These are phyloP conservation scores for Dipodascopsis uninucleata DNA, from an alignment of 805 yeast genomes.

Conservation along the genomic window DNA sequence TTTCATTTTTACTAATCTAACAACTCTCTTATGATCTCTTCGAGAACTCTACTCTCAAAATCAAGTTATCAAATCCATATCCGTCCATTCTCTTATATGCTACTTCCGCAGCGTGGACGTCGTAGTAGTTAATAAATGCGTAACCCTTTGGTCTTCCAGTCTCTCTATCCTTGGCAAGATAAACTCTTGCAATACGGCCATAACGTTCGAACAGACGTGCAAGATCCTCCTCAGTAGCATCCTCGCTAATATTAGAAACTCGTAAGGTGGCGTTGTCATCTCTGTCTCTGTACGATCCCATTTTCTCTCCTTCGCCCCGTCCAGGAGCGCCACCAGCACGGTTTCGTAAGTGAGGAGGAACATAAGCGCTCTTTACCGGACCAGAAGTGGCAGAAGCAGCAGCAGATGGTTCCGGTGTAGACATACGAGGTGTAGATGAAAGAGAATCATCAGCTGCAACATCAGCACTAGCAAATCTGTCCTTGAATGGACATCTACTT, in stretches of 20 bases:
- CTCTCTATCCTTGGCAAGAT: conserved; percentile 83
- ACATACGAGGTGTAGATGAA: conserved; percentile 25
- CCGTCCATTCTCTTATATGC: conserved; percentile 80
- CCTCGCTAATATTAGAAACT: conserved; percentile 84
- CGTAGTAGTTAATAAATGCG: conserved; percentile 82
- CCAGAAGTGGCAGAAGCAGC: conserved; percentile 35
- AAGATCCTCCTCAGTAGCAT: conserved; percentile 76
- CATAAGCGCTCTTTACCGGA: conserved; percentile 42
- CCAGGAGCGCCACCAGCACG: conserved; percentile 41
- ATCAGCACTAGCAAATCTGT: conserved; percentile 61
- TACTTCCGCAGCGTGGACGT: conserved; percentile 63
- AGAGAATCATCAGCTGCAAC: conserved; percentile 36
- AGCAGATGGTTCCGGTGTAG: conserved; percentile 35
- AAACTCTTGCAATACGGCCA: conserved; percentile 71
- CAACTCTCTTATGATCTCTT: conserved; percentile 29
- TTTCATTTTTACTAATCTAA: not conserved
- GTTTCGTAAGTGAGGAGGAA: conserved; percentile 59
- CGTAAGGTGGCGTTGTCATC: conserved; percentile 86
- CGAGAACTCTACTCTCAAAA: conserved; percentile 50
- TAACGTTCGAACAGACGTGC: conserved; percentile 66
- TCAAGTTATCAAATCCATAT: conserved; percentile 87
- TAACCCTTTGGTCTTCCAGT: conserved; percentile 94
- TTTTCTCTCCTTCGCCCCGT: conserved; percentile 35
- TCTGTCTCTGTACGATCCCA: conserved; percentile 44
- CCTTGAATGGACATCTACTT: conserved; percentile 92